These are phyloP conservation scores for Magnusiomyces fungicola DNA, from an alignment of 1,139 yeast genomes.

Conservation along the genomic window DNA sequence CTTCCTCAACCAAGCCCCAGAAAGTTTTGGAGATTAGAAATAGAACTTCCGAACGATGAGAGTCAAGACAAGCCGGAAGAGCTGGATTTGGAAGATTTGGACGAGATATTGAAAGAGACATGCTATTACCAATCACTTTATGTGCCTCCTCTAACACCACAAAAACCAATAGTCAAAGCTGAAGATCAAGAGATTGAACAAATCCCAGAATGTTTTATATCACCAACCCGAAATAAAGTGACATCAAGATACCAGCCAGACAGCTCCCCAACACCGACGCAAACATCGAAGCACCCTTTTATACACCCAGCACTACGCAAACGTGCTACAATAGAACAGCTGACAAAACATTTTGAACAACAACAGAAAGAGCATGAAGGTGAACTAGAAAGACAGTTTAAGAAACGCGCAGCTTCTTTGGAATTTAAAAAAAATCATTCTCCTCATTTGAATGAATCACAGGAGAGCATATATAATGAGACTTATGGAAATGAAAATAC, in stretches of 20 bases:
- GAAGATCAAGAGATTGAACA: too few relatives aligned
- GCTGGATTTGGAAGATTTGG: not conserved
- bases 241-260: too few relatives aligned
- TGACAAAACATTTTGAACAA: conserved; percentile 1
- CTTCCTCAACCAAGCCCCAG: conserved; percentile 65
- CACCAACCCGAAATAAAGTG: too few relatives aligned
- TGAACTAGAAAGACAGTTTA: not conserved
- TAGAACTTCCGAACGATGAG: conserved; percentile 23
- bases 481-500: too few relatives aligned
- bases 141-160: too few relatives aligned
- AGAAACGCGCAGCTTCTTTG: not conserved
- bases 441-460: too few relatives aligned
- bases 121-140: conserved; percentile 3
- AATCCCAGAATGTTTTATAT: too few relatives aligned
- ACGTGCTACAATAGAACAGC: not conserved
- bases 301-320: not conserved
- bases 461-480: too few relatives aligned
- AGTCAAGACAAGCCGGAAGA: not conserved
- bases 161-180: too few relatives aligned
- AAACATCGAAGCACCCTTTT: too few relatives aligned
- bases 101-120: not conserved
- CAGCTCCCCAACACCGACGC: too few relatives aligned
- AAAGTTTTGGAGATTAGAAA: conserved; percentile 59
- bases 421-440: not conserved
- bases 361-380: not conserved